Base-by-base conservation (phyloP, 768 basidiomycete species). In the Steccherinum ochraceum region DNA sequence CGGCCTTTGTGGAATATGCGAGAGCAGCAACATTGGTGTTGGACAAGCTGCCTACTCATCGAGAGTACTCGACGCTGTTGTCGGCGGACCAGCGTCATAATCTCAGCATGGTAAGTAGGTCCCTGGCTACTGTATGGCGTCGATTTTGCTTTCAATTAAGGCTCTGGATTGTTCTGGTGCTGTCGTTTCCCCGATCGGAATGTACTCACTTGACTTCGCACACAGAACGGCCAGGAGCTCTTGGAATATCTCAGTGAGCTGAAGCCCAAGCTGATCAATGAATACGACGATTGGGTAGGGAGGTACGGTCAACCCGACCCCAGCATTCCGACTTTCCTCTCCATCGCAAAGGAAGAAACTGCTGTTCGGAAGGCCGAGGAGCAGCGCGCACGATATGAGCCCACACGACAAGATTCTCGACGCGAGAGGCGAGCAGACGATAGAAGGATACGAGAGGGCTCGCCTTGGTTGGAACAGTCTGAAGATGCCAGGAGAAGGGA, bases 1-100 rank as follows among this genome's bases (percentile, higher is more conserved):
- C 66, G n/a, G 85, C 83, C 1, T 91, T 89, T 64, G 72, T 90
- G 16, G 74, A 80, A 54, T 80, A 78, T 46, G 88, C 88, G 2
- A 79, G 74, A 53, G 85, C 88, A 7, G 87, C 87, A 0, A 88
- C 85, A 1, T 69, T 91, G 51, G 85, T 89, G 19, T 76, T 89
- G 11, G 87, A 92, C 69, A 83, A 79, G 56, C 69, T 92, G n/a
- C 89, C 89, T 0, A 68, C 71, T 1, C 89, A 91, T 67, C 70
- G 74, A 48, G 82, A 88, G 41, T 91, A 85, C 62, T 58, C 74
- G 26, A 69, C 69, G 1, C 64, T 80, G 42, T 64, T 92, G 58
- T 82, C 64, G 42, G 49, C 68, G 4, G 69, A 73, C 11, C 89
- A 91, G 59, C 74, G 82, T 48, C 69, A 79, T 46, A 87, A 88